Base-by-base conservation (phyloP, 768 basidiomycete species). In the Auriculariales sp. region DNA sequence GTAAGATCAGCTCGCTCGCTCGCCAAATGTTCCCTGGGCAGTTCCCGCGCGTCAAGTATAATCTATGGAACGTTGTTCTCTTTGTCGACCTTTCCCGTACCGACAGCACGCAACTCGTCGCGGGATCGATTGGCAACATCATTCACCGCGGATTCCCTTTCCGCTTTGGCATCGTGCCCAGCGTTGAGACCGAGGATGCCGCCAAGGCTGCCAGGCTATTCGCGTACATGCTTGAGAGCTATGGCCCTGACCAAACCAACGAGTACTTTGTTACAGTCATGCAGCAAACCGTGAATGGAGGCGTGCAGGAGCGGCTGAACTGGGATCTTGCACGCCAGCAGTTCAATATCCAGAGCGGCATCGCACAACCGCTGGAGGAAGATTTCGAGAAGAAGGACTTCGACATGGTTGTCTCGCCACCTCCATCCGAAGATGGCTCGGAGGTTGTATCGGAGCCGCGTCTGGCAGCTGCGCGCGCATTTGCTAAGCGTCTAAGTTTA, bases 151-250 rank as follows among this genome's bases (percentile, higher is more conserved):
- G 71, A 14, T 68, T 88, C 36, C 88, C 92, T 0, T 74, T 91
- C 55, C 71, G 88, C 15, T 91, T 92, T 62, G 94, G 94, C 11
- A 60, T 97, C 44, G 88, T 93, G 2, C 92, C 90, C 1, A 64
- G 78, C 29, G 61, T 78, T 2, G 77, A 81, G 50, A 71, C 63
- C 0, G 68, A 70, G 7, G 66, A 78, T 19, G 66, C 68, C 49
- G 62, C 66, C 22, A 74, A 77, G 53, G 83, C 92, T 75, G 86
- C 89, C 0, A 71, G 73, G 50, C 57, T 92, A 0, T 71, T 87
- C 49, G 82, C 79, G 53, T 78, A 86, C 57, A 59, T 87, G 4
- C 66, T 83, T 31, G 68, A 75, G 9, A 74, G 65, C 17, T 74
- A 77, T 53, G 91, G 89, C 0, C 65, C 77, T 3, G 73, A 72